A percentile compares a stretch with the other conserved stretches of the same genome.
phyloP scores from a whole-genome alignment of 306 rosid species.

The Vigna reflexopilosa region DNA sequence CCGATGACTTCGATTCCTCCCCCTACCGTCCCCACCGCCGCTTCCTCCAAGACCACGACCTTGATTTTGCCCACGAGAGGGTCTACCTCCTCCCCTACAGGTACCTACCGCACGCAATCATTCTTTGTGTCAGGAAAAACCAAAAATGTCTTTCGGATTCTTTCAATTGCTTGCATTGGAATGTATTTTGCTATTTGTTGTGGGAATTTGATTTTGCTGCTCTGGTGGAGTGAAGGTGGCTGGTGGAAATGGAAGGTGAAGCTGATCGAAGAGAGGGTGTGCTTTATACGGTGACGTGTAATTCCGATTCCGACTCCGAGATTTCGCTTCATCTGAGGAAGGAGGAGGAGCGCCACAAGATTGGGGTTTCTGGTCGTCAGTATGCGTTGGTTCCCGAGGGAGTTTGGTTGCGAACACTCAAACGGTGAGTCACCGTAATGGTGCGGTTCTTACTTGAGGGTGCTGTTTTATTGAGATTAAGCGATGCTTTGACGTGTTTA shows the following conservation, averaged over 20 bases:
- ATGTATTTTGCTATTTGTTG: neutral
- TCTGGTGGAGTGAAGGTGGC: conserved; percentile 69
- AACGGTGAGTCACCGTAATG: conserved; percentile 53
- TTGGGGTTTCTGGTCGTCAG: conserved; percentile 62
- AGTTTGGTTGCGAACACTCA: conserved; percentile 72
- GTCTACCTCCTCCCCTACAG: conserved; percentile 73
- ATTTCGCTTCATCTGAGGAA: conserved; percentile 62
- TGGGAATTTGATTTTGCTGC: neutral
- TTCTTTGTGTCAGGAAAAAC: neutral
- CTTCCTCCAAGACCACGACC: conserved; percentile 53
- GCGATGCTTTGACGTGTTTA: conserved; percentile 5
- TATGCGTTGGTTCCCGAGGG: conserved; percentile 82
- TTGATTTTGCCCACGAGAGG: conserved; percentile 50
- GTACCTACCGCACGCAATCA: conserved; percentile 38
- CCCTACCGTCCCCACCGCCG: conserved; percentile 61
- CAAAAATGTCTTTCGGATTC: neutral
- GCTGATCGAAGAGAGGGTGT: conserved; percentile 61
- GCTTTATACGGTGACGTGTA: conserved; percentile 54
- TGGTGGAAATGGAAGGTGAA: conserved; percentile 62
- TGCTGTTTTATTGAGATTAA: conserved; percentile 13
- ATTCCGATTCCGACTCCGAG: conserved; percentile 49
- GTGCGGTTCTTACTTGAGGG: neutral
- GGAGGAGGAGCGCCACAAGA: conserved; percentile 48
- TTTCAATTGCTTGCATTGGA: conserved; percentile 10
- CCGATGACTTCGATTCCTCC: conserved; percentile 60